Percentiles rank a stretch among this genome's conserved stretches.
These are phyloP conservation scores for Lactuca sativa DNA, from an alignment of 129 eudicot species.

Conservation along the genomic window DNA sequence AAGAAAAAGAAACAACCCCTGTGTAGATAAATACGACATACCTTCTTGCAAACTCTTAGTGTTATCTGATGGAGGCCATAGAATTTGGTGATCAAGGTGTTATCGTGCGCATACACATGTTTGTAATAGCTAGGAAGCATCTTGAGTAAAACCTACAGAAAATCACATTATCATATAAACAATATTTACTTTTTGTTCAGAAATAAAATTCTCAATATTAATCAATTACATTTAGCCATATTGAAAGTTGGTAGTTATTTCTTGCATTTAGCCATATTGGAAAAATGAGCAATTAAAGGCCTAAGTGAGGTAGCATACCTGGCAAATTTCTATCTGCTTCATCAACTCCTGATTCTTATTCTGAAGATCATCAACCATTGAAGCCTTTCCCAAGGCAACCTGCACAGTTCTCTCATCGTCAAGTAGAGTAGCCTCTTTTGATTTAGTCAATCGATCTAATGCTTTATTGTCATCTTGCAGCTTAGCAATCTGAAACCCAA, in stretches of 20 bases:
- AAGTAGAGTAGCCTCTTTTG: conserved; percentile 93
- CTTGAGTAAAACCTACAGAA: conserved; percentile 61
- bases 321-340: conserved; percentile 96
- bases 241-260: too few species aligned
- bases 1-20: too few species aligned
- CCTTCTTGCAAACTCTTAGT: conserved; percentile 67
- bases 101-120: conserved; percentile 65
- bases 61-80: conserved; percentile 72
- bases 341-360: conserved; percentile 92
- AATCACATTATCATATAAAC: neutral
- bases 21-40: neutral
- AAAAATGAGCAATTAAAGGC: conserved; percentile 7
- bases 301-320: conserved; percentile 39
- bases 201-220: too few species aligned
- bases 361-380: conserved; percentile 93
- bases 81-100: conserved; percentile 80
- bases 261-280: neutral
- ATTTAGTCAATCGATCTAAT: conserved; percentile 82
- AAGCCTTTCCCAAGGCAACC: conserved; percentile 86
- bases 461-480: conserved; percentile 94
- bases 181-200: neutral
- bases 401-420: conserved; percentile 96
- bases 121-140: conserved; percentile 82
- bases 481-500: conserved; percentile 68
- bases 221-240: too few species aligned